Percentiles rank a stretch among this genome's conserved stretches.
These are phyloP conservation scores for Eruca vesicaria DNA, from an alignment of 441 rosid genomes.

Conservation along the genomic window DNA sequence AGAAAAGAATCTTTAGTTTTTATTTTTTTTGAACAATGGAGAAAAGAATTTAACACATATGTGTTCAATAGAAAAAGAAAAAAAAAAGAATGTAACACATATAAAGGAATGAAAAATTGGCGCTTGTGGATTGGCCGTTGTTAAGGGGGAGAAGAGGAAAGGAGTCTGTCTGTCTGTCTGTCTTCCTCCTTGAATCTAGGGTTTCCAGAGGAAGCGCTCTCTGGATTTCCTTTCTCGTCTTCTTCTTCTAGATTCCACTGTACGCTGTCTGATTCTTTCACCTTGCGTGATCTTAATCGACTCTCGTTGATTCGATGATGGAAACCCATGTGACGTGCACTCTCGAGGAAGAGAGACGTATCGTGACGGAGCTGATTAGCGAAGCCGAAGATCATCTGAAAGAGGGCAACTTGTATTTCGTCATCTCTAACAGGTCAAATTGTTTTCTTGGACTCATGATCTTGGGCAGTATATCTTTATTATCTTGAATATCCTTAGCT, in stretches of 20 bases:
- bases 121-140: background rate
- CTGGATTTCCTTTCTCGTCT: background rate
- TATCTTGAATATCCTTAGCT: background rate
- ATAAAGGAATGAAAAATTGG: background rate
- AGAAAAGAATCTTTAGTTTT: no score
- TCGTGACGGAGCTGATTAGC: conserved; percentile 48
- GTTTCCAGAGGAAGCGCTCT: background rate
- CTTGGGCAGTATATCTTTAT: background rate
- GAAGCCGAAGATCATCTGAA: conserved; percentile 61
- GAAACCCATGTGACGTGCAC: conserved; percentile 56
- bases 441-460: background rate
- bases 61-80: no score
- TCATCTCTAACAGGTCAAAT: conserved; percentile 65
- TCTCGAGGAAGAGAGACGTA: conserved; percentile 66
- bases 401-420: conserved; percentile 74
- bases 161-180: background rate
- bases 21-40: no score
- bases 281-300: background rate
- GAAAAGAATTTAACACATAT: no score
- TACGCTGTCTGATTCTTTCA: background rate
- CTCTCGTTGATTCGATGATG: conserved; percentile 35
- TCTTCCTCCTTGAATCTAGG: background rate
- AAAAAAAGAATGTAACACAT: background rate
- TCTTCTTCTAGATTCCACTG: background rate
- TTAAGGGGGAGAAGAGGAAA: background rate